Evolutionary conservation across 73 alveolate genomes (phyloP), one percentile per base, ranked within the genome.

Genomic region (Urostyla sp.): DNA sequence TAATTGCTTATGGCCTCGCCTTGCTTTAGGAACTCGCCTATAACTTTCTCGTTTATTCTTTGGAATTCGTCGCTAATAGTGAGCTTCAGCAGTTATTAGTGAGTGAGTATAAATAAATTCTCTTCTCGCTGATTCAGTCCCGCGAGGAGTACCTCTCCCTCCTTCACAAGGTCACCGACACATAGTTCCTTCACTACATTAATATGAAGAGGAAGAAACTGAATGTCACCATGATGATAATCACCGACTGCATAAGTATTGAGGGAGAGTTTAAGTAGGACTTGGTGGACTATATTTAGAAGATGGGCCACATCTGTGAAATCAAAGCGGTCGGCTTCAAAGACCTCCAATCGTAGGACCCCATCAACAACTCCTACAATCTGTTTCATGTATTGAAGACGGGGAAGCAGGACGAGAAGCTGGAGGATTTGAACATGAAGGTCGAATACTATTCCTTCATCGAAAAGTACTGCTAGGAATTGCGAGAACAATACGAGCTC

Each of bases 1-100:
- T 82, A 7, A 24, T 80, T 0, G 78, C 67, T 38, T 55, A 56
- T 32, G 94, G 94, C n/a, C 72, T 81, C 15, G 54, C 89, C 26
- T 35, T 87, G 18, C 40, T 87, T 36, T 27, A 59, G 43, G 94
- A 87, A 49, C 52, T 82, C 28, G 80, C 80, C 7, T 80, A 58
- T 27, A 87, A 79, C 23, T 67, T 87, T 27, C 50, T 49, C 43
- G 85, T 79, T 51, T 79, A 87, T 38, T 59, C 67, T 6, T 69
- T 80, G 27, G 60, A 75, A 3, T 81, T 45, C 72, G 85, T 69
- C 3, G 83, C 69, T 1, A 67, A 43, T 43, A 53, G 46, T 15
- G 58, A 66, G 13, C 49, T 87, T 16, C 67, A 74, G 43, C 30
- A 78, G 20, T 51, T 51, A 21, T 28, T 90, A 15, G 59, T 54